Conservation (phyloP, 768 basidiomycete genomes). For the Lentinula sp. region DNA sequence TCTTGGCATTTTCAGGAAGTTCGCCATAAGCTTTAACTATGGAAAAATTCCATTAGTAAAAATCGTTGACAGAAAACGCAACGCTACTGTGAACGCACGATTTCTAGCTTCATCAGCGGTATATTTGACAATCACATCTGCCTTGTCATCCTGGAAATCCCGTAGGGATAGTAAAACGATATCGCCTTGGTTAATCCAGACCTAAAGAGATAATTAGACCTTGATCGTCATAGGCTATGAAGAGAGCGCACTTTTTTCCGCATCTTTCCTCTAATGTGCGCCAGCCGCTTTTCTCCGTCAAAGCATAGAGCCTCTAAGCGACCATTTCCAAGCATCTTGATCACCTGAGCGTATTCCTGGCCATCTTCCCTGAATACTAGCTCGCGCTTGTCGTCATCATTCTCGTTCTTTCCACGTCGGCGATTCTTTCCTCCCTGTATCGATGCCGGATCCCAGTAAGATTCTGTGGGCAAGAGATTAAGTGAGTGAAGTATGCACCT, state of each 20-base stretch:
- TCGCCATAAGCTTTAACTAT: slow-evolving; percentile 97
- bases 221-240: not conserved
- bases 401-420: slow-evolving; percentile 99
- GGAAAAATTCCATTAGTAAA: not conserved
- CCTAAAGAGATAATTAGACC: slow-evolving; percentile 30
- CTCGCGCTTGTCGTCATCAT: slow-evolving; percentile 98
- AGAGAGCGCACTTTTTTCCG: slow-evolving; percentile 79
- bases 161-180: slow-evolving; percentile 92
- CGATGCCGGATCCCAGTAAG: not conserved
- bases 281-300: slow-evolving; percentile 95
- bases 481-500: slow-evolving; percentile 33
- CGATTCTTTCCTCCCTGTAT: slow-evolving; percentile 96
- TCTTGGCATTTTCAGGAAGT: slow-evolving; percentile 92
- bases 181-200: slow-evolving; percentile 99
- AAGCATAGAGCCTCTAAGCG: slow-evolving; percentile 95
- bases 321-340: slow-evolving; percentile 98
- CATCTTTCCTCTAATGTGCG: slow-evolving; percentile 99
- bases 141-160: slow-evolving; percentile 99
- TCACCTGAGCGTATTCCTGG: slow-evolving; percentile 98
- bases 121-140: slow-evolving; percentile 99
- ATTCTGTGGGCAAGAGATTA: not conserved
- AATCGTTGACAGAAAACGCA: not conserved
- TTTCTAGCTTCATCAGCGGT: slow-evolving; percentile 93
- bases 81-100: slow-evolving; percentile 30
- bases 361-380: slow-evolving; percentile 98